Evolutionary conservation across 345 rosid species (phyloP).

Genomic region (Dimocarpus longan): DNA sequence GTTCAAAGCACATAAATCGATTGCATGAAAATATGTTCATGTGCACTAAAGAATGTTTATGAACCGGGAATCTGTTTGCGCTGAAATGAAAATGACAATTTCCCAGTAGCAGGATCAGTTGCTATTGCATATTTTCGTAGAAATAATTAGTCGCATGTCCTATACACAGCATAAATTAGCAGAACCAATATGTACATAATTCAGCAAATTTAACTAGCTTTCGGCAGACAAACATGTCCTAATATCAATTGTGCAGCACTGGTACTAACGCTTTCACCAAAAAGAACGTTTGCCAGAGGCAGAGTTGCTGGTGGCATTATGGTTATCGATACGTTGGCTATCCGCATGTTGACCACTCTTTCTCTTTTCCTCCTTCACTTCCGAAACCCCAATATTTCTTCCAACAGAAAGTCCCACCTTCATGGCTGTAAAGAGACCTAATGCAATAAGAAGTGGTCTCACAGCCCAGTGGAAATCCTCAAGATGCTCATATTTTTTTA

Average conservation of each 20-base stretch:
- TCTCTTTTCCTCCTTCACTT: conserved; percentile 35
- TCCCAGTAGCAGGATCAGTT: not conserved
- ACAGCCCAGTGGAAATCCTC: conserved; percentile 96
- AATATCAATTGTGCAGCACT: conserved; percentile 20
- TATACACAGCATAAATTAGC: not conserved
- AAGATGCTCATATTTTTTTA: conserved; percentile 78
- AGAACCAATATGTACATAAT: not conserved
- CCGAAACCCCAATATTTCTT: conserved; percentile 55
- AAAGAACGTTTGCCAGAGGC: conserved; percentile 50
- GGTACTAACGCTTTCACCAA: conserved; percentile 31
- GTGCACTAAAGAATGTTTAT: not conserved
- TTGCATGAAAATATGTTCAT: not conserved
- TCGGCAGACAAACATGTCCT: not conserved
- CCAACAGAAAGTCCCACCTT: conserved; percentile 58
- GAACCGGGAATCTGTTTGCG: not conserved
- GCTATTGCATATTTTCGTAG: conserved; percentile 10
- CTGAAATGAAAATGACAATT: not conserved
- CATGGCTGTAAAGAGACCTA: conserved; percentile 68
- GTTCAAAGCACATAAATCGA: not conserved
- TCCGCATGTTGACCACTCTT: conserved; percentile 18
- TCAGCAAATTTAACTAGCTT: conserved; percentile 2
- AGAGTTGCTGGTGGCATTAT: conserved; percentile 22
- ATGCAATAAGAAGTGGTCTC: conserved; percentile 74
- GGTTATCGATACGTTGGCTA: conserved; percentile 30
- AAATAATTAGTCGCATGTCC: not conserved